Percentiles rank a stretch among this genome's conserved stretches.
phyloP scores from a whole-genome alignment of 768 basidiomycete genomes.

The Pholiota molesta region DNA sequence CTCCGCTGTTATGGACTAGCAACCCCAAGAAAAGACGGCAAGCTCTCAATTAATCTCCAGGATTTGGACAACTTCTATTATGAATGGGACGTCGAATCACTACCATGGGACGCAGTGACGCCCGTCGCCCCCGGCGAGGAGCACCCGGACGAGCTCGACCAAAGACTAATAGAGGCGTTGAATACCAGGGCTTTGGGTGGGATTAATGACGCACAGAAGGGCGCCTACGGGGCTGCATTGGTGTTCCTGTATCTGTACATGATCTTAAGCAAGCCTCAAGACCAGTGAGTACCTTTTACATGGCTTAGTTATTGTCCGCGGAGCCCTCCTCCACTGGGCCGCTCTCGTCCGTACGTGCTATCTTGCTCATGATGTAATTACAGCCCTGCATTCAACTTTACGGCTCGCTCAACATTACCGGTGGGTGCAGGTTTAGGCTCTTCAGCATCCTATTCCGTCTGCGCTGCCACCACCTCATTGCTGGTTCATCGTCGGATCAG shows the following conservation, averaged over 20 bases:
- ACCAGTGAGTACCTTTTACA: slow-evolving; percentile 50
- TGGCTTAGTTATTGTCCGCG: slow-evolving; percentile 23
- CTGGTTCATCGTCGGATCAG: slow-evolving; percentile 72
- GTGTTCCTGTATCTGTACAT: slow-evolving; percentile 96
- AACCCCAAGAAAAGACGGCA: slow-evolving; percentile 72
- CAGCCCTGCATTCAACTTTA: slow-evolving; percentile 80
- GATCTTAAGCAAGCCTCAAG: slow-evolving; percentile 58
- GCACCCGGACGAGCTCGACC: slow-evolving; percentile 72
- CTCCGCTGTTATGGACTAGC: slow-evolving; percentile 92
- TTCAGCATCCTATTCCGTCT: slow-evolving; percentile 93
- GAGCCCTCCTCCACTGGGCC: slow-evolving; percentile 1
- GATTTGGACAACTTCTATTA: slow-evolving; percentile 79
- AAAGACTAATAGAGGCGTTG: slow-evolving; percentile 73
- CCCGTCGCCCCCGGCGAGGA: slow-evolving; percentile 51
- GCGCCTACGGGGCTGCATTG: slow-evolving; percentile 47
- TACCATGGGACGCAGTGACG: slow-evolving; percentile 82
- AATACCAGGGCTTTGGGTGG: slow-evolving; percentile 44
- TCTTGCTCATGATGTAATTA: slow-evolving; percentile 8
- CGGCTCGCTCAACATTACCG: slow-evolving; percentile 86
- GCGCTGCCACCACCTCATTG: slow-evolving; percentile 79
- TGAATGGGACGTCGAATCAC: slow-evolving; percentile 76
- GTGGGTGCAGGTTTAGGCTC: slow-evolving; percentile 97
- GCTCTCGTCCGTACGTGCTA: slow-evolving; percentile 6
- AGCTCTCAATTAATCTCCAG: slow-evolving; percentile 73
- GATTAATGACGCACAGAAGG: slow-evolving; percentile 37